These are phyloP conservation scores for Holtermannia corniformis DNA, from an alignment of 768 basidiomycete species.

Conservation along the genomic window DNA sequence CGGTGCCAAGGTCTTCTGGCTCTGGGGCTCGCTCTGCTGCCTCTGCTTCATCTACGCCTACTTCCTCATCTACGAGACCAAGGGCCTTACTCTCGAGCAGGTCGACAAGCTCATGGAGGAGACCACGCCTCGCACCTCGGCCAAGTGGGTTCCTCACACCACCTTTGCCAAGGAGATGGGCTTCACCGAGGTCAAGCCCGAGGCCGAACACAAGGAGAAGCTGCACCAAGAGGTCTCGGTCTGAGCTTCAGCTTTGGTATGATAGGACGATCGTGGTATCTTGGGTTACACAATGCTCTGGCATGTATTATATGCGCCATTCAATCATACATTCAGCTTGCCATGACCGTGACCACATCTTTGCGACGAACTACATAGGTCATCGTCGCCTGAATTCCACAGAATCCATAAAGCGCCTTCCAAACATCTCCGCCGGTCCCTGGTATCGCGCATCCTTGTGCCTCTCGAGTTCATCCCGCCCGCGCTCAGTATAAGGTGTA, in stretches of 20 bases:
- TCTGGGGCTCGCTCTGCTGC: constrained; percentile 40
- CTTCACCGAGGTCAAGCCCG: constrained; percentile 8
- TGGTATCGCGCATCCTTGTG: constrained; percentile 15
- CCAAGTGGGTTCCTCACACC: constrained; percentile 39
- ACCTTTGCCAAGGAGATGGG: constrained; percentile 36
- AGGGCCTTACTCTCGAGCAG: constrained; percentile 50
- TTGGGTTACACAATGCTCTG: no score
- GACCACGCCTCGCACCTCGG: constrained; percentile 28
- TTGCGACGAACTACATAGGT: no score
- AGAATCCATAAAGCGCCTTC: background rate
- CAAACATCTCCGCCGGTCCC: background rate
- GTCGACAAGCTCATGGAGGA: constrained; percentile 25
- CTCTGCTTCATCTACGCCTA: constrained; percentile 64
- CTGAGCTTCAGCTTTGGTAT: no score
- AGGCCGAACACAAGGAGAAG: background rate
- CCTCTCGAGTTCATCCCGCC: constrained; percentile 29
- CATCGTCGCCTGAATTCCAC: no score
- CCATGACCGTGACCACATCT: no score
- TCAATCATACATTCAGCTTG: no score
- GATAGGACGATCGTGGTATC: no score
- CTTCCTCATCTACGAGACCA: constrained; percentile 70
- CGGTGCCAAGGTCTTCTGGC: constrained; percentile 38
- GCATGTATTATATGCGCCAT: no score
- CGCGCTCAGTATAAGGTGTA: constrained; percentile 13
- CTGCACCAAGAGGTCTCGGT: no score